These are phyloP conservation scores for Cytauxzoon felis DNA, from an alignment of 169 alveolate species.

Conservation along the genomic window DNA sequence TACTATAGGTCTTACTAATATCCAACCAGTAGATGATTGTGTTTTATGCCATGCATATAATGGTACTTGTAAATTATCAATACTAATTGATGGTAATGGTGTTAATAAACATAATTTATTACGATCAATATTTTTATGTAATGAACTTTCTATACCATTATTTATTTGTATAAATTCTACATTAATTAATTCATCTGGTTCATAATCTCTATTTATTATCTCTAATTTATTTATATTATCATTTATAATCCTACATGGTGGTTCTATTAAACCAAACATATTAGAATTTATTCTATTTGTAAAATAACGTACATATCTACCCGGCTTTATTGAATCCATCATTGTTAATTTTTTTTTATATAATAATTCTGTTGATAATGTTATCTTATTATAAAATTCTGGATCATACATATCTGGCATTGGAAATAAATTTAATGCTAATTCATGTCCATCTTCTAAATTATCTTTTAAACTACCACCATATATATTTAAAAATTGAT, in stretches of 20 bases:
- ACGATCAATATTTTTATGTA: conserved; percentile 60
- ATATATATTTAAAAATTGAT: conserved; percentile 71
- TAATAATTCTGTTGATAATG: conserved; percentile 49
- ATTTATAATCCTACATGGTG: conserved; percentile 33
- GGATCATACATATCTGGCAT: conserved; percentile 76
- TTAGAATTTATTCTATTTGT: conserved; percentile 53
- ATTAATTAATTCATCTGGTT: conserved; percentile 57
- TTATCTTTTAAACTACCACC: conserved; percentile 83
- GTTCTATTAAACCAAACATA: conserved; percentile 63
- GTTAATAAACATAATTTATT: conserved; percentile 51
- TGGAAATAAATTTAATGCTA: conserved; percentile 78
- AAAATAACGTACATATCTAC: conserved; percentile 58
- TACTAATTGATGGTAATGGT: conserved; percentile 56
- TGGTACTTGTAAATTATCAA: conserved; percentile 59
- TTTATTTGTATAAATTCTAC: conserved; percentile 61
- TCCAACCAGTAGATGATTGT: conserved; percentile 61
- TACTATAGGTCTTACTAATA: conserved; percentile 61
- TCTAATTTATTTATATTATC: conserved; percentile 11
- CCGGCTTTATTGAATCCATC: conserved; percentile 63
- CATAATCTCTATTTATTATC: conserved; percentile 40
- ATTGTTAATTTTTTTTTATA: conserved; percentile 63
- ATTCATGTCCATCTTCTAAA: conserved; percentile 79
- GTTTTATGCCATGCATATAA: conserved; percentile 66
- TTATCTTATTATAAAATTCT: conserved; percentile 67
- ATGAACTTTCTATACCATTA: conserved; percentile 53